Percentiles rank a stretch among this genome's conserved stretches.
Conservation (phyloP, 495 filamentous ascomycete genomes). For the Aspergillus saccharolyticus region DNA sequence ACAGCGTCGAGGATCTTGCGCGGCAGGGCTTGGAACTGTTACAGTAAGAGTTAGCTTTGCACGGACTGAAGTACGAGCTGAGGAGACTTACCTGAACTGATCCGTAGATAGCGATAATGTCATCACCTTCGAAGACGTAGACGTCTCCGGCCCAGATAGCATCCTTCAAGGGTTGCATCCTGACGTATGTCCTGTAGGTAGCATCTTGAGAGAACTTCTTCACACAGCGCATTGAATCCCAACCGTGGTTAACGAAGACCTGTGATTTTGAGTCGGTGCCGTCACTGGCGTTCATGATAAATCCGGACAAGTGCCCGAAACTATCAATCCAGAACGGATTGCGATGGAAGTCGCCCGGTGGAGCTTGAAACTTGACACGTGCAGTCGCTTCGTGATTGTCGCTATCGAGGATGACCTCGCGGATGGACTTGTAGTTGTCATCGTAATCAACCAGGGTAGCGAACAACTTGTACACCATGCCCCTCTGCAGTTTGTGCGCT, state of each 20-base stretch:
- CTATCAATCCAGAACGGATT: slow-evolving; percentile 74
- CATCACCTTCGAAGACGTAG: slow-evolving; percentile 47
- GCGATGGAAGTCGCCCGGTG: slow-evolving; percentile 59
- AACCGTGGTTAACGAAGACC: slow-evolving; percentile 72
- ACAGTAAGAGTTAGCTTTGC: neutral
- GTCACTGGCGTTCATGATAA: slow-evolving; percentile 76
- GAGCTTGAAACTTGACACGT: slow-evolving; percentile 59
- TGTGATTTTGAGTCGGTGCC: slow-evolving; percentile 62
- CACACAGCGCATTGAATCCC: slow-evolving; percentile 67
- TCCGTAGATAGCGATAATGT: slow-evolving; percentile 64
- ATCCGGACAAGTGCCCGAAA: slow-evolving; percentile 59
- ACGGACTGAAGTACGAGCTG: neutral
- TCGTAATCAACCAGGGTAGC: slow-evolving; percentile 62
- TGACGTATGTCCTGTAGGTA: slow-evolving; percentile 67
- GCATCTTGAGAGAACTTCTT: slow-evolving; percentile 57
- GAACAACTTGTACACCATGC: slow-evolving; percentile 76
- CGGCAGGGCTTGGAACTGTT: slow-evolving; percentile 59
- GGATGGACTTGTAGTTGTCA: slow-evolving; percentile 58
- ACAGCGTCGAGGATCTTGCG: slow-evolving; percentile 62
- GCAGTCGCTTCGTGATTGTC: slow-evolving; percentile 63
- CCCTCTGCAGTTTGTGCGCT: slow-evolving; percentile 51
- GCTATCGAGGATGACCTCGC: slow-evolving; percentile 71
- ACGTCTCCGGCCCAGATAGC: slow-evolving; percentile 50
- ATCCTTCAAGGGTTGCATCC: slow-evolving; percentile 49
- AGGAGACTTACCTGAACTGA: slow-evolving; percentile 50